A percentile compares a stretch with the other conserved stretches of the same genome.
Evolutionary conservation across 306 rosid genomes (phyloP).

Genomic region (Sicyos edulis): DNA sequence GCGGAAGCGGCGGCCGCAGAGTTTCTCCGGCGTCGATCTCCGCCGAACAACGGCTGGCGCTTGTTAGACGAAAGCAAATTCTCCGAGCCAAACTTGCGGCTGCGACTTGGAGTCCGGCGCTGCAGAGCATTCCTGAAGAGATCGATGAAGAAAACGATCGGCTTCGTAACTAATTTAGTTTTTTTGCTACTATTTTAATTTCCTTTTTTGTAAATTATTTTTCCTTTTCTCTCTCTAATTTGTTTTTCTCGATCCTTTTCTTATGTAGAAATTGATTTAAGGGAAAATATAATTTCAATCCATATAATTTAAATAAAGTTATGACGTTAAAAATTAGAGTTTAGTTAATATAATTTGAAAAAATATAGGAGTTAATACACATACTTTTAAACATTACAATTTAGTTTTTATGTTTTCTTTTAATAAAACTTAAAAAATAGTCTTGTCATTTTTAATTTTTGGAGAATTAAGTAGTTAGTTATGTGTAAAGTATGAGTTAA

Average conservation of each 20-base stretch:
- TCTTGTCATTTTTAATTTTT: too few relatives aligned
- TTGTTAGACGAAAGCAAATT: slow-evolving; percentile 31
- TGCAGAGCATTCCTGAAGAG: slow-evolving; percentile 56
- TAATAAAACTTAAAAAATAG: too few relatives aligned
- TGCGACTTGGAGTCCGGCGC: slow-evolving; percentile 35
- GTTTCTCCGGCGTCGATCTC: slow-evolving; percentile 10
- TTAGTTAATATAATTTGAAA: too few relatives aligned
- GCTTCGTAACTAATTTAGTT: not conserved
- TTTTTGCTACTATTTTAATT: not conserved
- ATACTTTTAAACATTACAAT: too few relatives aligned
- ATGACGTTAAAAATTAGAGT: too few relatives aligned
- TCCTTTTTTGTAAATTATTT: not conserved
- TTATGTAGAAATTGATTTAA: not conserved
- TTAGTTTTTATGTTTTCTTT: too few relatives aligned
- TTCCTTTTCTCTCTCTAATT: not conserved
- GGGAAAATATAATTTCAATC: too few relatives aligned
- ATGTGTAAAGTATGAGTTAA: too few relatives aligned
- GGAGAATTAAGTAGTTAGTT: too few relatives aligned
- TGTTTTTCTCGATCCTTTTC: not conserved
- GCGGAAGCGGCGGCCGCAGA: slow-evolving; percentile 20
- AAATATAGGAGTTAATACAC: too few relatives aligned
- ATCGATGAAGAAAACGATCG: not conserved
- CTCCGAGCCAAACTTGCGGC: slow-evolving; percentile 22
- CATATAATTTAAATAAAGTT: too few relatives aligned
- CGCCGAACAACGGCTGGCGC: slow-evolving; percentile 32